Evolutionary conservation across 1,284 basidiomycete genomes (phyloP).

Genomic region (Fomitopsis palustris): DNA sequence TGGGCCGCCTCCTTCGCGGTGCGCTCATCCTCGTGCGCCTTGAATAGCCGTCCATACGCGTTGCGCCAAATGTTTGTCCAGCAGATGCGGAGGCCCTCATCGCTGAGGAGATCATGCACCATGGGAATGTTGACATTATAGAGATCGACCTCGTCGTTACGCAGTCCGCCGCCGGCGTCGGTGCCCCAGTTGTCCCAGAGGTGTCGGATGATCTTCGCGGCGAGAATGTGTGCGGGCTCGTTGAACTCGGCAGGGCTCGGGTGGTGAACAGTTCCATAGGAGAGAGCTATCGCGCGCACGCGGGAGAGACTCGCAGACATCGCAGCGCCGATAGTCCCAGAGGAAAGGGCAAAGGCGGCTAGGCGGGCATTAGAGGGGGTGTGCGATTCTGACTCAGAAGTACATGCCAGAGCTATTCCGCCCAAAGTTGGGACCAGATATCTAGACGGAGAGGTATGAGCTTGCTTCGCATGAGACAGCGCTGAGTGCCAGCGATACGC

Average conservation of each 20-base stretch:
- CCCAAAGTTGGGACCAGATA: constrained; percentile 76
- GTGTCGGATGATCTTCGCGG: constrained; percentile 63
- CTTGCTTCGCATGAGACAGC: neutral
- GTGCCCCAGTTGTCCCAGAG: constrained; percentile 81
- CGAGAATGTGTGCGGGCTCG: constrained; percentile 69
- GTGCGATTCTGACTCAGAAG: neutral
- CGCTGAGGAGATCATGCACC: constrained; percentile 53
- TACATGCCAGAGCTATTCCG: constrained; percentile 73
- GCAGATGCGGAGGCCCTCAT: constrained; percentile 55
- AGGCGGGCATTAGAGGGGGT: neutral
- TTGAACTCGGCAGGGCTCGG: constrained; percentile 61
- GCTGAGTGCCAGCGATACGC: constrained; percentile 22
- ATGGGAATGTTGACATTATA: constrained; percentile 84
- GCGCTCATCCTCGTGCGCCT: constrained; percentile 33
- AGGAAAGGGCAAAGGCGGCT: constrained; percentile 85
- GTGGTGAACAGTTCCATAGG: constrained; percentile 77
- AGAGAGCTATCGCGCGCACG: constrained; percentile 72
- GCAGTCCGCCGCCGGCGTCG: constrained; percentile 52
- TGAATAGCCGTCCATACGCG: constrained; percentile 73
- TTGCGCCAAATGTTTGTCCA: constrained; percentile 81
- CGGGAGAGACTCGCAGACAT: constrained; percentile 75
- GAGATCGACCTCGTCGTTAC: constrained; percentile 67
- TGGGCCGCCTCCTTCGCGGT: constrained; percentile 15
- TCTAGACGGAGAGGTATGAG: constrained; percentile 34
- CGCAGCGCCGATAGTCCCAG: constrained; percentile 89